Evolutionary conservation across 163 green algal genomes (phyloP).

Genomic region (Scenedesmus sp.): DNA sequence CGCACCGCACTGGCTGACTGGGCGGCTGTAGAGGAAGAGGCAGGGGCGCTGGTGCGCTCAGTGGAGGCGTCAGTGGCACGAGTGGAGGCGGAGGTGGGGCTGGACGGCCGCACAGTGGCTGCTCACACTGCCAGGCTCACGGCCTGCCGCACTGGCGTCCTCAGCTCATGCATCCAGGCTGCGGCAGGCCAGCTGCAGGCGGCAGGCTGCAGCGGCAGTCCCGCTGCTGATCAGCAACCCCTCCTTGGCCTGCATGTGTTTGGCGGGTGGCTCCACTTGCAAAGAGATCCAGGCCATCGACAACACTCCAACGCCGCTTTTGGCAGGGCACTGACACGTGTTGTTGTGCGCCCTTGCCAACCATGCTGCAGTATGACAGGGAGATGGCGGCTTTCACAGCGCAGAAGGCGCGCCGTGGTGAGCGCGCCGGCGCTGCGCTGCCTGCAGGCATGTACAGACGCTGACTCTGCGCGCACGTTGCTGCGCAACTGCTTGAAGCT

Average conservation of each 20-base stretch:
- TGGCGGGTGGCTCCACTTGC: too few species aligned
- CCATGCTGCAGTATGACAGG: not conserved
- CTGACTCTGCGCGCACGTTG: not conserved
- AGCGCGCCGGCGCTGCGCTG: not conserved
- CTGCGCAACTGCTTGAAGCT: not conserved
- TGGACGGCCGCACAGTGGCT: not conserved
- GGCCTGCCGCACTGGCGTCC: too few species aligned
- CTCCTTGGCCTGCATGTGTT: not conserved
- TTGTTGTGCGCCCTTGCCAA: not conserved
- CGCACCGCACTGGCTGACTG: not conserved
- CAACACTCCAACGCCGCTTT: too few species aligned
- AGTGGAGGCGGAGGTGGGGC: not conserved
- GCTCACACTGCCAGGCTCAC: not conserved
- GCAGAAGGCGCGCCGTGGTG: not conserved
- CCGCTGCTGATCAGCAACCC: not conserved
- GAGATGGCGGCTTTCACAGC: not conserved
- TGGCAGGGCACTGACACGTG: too few species aligned
- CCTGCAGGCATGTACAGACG: not conserved
- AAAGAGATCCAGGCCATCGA: too few species aligned
- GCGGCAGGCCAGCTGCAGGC: too few species aligned
- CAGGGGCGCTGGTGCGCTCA: not conserved
- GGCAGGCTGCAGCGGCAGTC: too few species aligned
- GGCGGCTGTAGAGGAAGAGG: not conserved
- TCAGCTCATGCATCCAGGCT: not conserved
- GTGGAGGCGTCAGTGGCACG: not conserved